Conservation (phyloP, 148 eudicot species). For the Rhododendron mucronatum region DNA sequence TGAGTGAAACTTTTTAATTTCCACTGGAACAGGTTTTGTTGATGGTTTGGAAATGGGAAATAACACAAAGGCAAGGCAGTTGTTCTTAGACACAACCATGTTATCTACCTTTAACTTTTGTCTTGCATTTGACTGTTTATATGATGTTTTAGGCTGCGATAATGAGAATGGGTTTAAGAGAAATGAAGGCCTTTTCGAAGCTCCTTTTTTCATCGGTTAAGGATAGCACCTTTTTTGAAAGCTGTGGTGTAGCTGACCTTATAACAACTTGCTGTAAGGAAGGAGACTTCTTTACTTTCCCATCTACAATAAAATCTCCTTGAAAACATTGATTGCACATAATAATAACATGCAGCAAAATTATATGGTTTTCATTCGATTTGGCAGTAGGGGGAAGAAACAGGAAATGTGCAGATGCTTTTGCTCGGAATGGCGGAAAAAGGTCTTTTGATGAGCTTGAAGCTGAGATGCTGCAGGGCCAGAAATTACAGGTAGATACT, state of each 20-base stretch:
- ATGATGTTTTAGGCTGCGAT: conserved; percentile 74
- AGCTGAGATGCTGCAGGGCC: conserved; percentile 91
- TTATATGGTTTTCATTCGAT: conserved; percentile 8
- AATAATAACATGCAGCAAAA: neutral
- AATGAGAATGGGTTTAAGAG: conserved; percentile 95
- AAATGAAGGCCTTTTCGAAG: conserved; percentile 95
- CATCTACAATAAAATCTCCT: neutral
- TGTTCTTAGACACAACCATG: neutral
- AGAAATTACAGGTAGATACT: conserved; percentile 72
- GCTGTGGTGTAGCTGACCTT: conserved; percentile 98
- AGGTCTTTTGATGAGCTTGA: conserved; percentile 94
- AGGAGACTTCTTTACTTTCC: neutral
- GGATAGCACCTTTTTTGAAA: conserved; percentile 87
- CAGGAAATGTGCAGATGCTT: conserved; percentile 91
- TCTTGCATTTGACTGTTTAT: neutral
- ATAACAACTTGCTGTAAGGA: conserved; percentile 91
- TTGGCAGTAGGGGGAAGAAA: conserved; percentile 91
- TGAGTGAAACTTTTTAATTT: neutral
- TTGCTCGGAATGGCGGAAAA: conserved; percentile 75
- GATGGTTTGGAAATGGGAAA: conserved; percentile 96
- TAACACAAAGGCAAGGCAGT: conserved; percentile 67
- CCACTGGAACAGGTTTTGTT: conserved; percentile 62
- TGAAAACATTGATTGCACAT: neutral
- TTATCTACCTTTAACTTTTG: neutral
- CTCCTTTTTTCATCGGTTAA: conserved; percentile 73